Conservation (phyloP, 2,329 filamentous ascomycete species). For the Colletotrichum sp. region DNA sequence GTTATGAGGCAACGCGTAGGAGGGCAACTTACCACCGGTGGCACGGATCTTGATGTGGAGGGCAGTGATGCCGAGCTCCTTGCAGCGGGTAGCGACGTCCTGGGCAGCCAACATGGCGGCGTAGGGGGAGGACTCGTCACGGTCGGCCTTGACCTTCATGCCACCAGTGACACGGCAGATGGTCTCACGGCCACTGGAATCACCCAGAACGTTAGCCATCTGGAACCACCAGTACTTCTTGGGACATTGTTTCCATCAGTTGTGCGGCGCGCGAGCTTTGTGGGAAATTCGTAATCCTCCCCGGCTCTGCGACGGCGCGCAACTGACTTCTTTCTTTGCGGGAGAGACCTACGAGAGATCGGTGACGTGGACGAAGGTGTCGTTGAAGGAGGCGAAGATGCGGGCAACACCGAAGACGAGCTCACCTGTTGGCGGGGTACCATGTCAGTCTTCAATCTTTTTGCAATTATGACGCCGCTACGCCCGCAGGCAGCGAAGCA, state of each 20-base stretch:
- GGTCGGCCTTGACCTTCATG: slow-evolving; percentile 99
- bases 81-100: slow-evolving; percentile 89
- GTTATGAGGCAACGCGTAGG: not conserved
- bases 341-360: slow-evolving; percentile 81
- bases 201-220: slow-evolving; percentile 70
- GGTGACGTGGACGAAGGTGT: slow-evolving; percentile 97
- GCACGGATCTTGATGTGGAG: slow-evolving; percentile 99
- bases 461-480: slow-evolving; percentile 78
- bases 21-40: slow-evolving; percentile 79
- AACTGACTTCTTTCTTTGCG: not conserved
- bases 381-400: slow-evolving; percentile 96
- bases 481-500: slow-evolving; percentile 65
- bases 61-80: slow-evolving; percentile 79
- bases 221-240: slow-evolving; percentile 23
- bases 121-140: slow-evolving; percentile 99
- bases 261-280: not conserved
- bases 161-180: slow-evolving; percentile 99
- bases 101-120: slow-evolving; percentile 99
- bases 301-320: not conserved
- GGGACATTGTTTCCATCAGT: not conserved
- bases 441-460: slow-evolving; percentile 21
- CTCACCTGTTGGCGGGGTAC: slow-evolving; percentile 68
- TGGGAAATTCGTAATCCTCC: not conserved
- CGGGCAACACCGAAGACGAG: slow-evolving; percentile 98
- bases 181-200: slow-evolving; percentile 97